Conservation (phyloP, 306 rosid genomes). For the Datisca glomerata region DNA sequence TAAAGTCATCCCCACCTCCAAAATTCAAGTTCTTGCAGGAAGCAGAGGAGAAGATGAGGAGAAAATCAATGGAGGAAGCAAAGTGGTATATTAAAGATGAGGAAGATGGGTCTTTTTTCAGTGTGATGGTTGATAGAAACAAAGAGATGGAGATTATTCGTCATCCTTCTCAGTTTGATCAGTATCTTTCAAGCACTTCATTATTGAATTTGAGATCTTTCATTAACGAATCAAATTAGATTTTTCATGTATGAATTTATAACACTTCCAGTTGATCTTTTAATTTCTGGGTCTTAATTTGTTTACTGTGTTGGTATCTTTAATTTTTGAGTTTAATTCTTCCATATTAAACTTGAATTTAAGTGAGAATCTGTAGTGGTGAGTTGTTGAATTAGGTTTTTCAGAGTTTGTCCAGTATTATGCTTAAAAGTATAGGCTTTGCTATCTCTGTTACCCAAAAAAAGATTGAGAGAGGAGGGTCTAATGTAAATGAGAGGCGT, state of each 20-base stretch:
- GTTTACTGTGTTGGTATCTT: too few relatives aligned
- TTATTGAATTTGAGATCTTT: too few relatives aligned
- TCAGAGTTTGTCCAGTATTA: conserved; percentile 26
- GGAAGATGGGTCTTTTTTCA: conserved; percentile 43
- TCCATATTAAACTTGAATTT: too few relatives aligned
- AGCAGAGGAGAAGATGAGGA: conserved; percentile 77
- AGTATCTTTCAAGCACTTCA: conserved; percentile 72
- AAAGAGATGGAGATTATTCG: conserved; percentile 30
- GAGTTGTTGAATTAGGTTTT: too few relatives aligned
- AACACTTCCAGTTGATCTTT: too few relatives aligned
- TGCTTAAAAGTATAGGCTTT: conserved; percentile 16
- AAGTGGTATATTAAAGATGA: conserved; percentile 40
- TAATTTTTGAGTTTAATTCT: too few relatives aligned
- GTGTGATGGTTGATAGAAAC: conserved; percentile 52
- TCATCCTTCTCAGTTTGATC: too few relatives aligned
- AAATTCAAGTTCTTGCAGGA: conserved; percentile 86
- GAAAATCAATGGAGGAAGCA: conserved; percentile 38
- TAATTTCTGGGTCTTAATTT: too few relatives aligned
- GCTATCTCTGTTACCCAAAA: conserved; percentile 23
- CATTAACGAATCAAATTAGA: too few relatives aligned
- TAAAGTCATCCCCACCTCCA: conserved; percentile 97
- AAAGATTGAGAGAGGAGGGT: conserved; percentile 29
- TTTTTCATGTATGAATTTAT: too few relatives aligned
- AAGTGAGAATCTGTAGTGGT: too few relatives aligned
- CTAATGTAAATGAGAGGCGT: conserved; percentile 19